Conservation (phyloP, 768 basidiomycete genomes). For the Mycena venus region DNA sequence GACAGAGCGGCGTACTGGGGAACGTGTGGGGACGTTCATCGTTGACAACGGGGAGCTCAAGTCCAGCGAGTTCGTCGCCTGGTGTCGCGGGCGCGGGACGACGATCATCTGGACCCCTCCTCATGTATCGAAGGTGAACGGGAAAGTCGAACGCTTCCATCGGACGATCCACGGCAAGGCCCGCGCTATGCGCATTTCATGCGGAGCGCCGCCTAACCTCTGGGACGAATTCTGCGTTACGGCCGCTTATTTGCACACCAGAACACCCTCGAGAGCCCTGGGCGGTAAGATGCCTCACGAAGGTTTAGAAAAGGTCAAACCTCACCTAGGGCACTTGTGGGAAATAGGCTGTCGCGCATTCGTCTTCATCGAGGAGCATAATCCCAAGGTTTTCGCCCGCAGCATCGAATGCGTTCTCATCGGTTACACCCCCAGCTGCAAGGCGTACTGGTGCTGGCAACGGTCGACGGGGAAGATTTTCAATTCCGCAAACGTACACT, state of each 20-base stretch:
- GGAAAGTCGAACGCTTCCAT: not conserved
- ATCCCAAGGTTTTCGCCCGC: not conserved
- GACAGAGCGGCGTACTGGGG: too few relatives aligned
- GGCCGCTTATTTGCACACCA: not conserved
- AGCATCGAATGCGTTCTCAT: too few relatives aligned
- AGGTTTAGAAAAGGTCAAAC: conserved; percentile 8
- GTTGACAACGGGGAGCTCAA: too few relatives aligned
- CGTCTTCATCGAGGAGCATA: not conserved
- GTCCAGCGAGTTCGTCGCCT: too few relatives aligned
- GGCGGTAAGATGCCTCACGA: not conserved
- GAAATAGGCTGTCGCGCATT: conserved; percentile 46
- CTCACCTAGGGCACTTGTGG: conserved; percentile 43
- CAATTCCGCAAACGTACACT: not conserved
- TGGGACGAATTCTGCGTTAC: not conserved
- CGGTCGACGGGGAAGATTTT: not conserved
- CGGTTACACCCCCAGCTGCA: not conserved
- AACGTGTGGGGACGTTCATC: too few relatives aligned
- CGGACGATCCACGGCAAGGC: too few relatives aligned
- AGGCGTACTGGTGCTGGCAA: not conserved
- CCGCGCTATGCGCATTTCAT: too few relatives aligned
- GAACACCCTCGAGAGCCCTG: not conserved
- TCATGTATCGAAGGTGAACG: not conserved
- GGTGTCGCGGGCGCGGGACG: too few relatives aligned
- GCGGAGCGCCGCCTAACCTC: too few relatives aligned
- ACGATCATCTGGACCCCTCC: not conserved